A percentile compares a stretch with the other conserved stretches of the same genome.
These are phyloP conservation scores for Aspergillus vadensis DNA, from an alignment of 2,329 filamentous ascomycete species.

Conservation along the genomic window DNA sequence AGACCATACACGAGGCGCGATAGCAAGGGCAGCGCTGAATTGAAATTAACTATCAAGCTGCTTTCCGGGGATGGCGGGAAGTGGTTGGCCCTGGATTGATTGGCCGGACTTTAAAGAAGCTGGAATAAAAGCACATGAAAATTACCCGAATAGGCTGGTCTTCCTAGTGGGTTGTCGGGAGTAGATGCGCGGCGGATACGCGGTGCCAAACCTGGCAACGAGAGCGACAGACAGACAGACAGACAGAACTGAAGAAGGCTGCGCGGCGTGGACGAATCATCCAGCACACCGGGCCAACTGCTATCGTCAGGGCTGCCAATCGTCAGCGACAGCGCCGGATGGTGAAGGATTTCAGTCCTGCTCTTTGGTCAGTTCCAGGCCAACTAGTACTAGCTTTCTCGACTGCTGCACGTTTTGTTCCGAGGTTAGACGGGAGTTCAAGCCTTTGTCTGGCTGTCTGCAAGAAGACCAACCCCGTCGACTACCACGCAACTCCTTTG, in stretches of 20 bases:
- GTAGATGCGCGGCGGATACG: background rate
- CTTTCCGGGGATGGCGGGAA: background rate
- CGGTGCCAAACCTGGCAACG: background rate
- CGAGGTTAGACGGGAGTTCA: slow-evolving; percentile 10
- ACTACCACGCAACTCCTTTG: background rate
- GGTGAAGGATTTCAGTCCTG: background rate
- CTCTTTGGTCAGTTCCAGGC: background rate
- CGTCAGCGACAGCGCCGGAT: background rate
- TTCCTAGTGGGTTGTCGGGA: background rate
- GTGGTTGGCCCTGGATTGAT: background rate
- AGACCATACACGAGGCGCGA: background rate
- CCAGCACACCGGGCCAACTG: background rate
- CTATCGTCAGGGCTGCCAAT: slow-evolving; percentile 2
- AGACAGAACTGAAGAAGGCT: background rate
- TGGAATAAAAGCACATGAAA: slow-evolving; percentile 7
- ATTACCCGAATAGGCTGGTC: background rate
- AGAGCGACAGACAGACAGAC: too few species aligned
- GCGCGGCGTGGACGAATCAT: background rate
- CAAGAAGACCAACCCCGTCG: background rate
- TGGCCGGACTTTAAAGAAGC: background rate
- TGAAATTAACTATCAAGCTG: background rate
- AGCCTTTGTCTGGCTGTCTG: slow-evolving; percentile 1
- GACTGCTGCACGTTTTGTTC: background rate
- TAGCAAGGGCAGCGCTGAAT: background rate
- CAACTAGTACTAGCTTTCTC: background rate